These are phyloP conservation scores for Tetrastigma voinierianum DNA, from an alignment of 164 flowering plant genomes.

Conservation along the genomic window DNA sequence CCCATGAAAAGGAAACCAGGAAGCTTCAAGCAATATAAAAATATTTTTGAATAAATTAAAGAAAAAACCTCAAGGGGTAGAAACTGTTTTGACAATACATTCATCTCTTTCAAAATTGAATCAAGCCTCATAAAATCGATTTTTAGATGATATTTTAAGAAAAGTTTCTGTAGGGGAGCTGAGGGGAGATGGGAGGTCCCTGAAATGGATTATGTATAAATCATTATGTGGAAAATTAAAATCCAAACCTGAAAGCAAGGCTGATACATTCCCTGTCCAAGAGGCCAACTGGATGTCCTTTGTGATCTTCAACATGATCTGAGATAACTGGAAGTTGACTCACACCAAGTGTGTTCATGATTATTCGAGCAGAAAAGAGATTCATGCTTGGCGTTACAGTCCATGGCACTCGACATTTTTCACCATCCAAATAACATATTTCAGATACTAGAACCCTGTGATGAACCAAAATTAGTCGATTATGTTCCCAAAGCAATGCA, in stretches of 20 bases:
- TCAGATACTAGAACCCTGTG: constrained; percentile 12
- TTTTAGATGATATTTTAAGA: too few relatives aligned
- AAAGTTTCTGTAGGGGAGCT: too few relatives aligned
- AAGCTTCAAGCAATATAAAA: not conserved
- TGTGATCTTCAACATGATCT: not conserved
- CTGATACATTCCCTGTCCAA: constrained; percentile 69
- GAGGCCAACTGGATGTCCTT: constrained; percentile 17
- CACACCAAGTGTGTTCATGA: not conserved
- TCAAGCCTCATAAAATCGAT: too few relatives aligned
- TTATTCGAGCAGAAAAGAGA: too few relatives aligned
- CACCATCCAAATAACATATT: too few relatives aligned
- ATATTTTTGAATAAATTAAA: not conserved
- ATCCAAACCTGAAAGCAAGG: constrained; percentile 65
- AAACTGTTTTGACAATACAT: too few relatives aligned
- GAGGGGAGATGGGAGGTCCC: not conserved
- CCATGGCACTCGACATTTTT: too few relatives aligned
- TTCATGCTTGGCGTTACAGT: too few relatives aligned
- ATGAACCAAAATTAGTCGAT: constrained; percentile 3
- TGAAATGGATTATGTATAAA: not conserved
- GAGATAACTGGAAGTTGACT: too few relatives aligned
- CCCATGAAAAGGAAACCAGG: constrained; percentile 1
- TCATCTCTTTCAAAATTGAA: too few relatives aligned
- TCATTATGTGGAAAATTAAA: too few relatives aligned
- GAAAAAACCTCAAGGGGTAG: not conserved
- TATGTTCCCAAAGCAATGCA: not conserved